Evolutionary conservation across 257 asterid species (phyloP), one percentile per base, ranked within the genome.

Genomic region (Capsicum pubescens): DNA sequence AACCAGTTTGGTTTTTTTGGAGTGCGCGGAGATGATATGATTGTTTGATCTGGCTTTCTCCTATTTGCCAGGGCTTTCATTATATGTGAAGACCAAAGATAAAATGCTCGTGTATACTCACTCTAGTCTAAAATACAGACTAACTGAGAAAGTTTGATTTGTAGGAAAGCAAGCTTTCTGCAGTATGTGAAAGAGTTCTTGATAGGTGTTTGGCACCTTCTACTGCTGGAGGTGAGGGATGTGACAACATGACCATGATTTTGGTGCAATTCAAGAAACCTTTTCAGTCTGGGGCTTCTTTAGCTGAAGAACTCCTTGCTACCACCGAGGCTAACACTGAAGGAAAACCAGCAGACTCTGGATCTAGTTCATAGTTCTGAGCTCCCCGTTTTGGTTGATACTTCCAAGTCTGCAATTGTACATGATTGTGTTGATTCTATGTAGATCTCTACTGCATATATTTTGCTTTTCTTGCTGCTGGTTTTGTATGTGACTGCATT

Each of bases 171-270:
- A 91, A 90, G 90, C 97, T 95, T 60, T 95, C 97, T 9, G 84
- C 52, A 16, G 93, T 95, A 36, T 95, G 98, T 85, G 98, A 93
- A 87, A 92, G 90, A 82, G 96, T 93, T 55, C 89, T 95, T 2
- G 95, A 95, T 84, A 88, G 94, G 84, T 95, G 98, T 85, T 90
- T 93, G 36, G 98, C 98, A 0, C 98, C 98, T 21, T 88, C 95
- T n/a, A 93, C 98, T n/a, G 92, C 92, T 5, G 93, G 92, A 82
- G 98, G 96, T 8, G 98, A 93, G 90, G 98, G 98, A 77, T 95
- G 98, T 57, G 98, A 95, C 84, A 95, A 95, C 93, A 95, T 95
- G 98, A 93, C 98, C 35, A 95, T 95, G 98, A 93, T 95, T 68
- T 26, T 95, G 88, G 98, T 95, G 77, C 97, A 95, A 59, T 92